A percentile compares a stretch with the other conserved stretches of the same genome.
Evolutionary conservation across 148 eudicot genomes (phyloP).

Genomic region (Selenicereus undatus): DNA sequence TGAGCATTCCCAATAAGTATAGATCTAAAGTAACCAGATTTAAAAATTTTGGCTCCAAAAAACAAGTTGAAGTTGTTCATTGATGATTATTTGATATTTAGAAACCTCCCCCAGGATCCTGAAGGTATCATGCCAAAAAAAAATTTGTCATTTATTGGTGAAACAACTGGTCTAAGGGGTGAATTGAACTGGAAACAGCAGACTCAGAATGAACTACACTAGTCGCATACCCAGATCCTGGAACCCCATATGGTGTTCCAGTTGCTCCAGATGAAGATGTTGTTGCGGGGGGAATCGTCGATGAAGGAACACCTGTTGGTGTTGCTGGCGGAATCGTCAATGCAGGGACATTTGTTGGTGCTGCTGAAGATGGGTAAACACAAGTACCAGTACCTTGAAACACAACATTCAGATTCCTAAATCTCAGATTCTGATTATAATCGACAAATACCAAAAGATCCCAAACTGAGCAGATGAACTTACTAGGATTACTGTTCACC

Average conservation of each 20-base stretch:
- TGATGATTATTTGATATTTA: not conserved
- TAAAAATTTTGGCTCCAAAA: not conserved
- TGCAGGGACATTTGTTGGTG: slow-evolving; percentile 19
- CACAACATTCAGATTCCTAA: slow-evolving; percentile 3
- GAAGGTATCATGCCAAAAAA: not conserved
- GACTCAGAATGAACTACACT: not conserved
- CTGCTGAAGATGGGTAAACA: slow-evolving; percentile 42
- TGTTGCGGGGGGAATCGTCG: slow-evolving; percentile 32
- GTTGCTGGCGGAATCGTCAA: slow-evolving; percentile 33
- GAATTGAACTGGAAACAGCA: not conserved
- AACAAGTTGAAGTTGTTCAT: not conserved
- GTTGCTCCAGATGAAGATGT: slow-evolving; percentile 36
- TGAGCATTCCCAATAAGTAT: not conserved
- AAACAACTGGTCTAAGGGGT: not conserved
- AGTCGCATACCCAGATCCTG: slow-evolving; percentile 23
- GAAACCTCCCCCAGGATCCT: not conserved
- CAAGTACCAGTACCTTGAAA: slow-evolving; percentile 75
- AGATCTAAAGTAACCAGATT: not conserved
- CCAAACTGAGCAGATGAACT: slow-evolving; percentile 22
- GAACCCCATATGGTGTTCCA: slow-evolving; percentile 28
- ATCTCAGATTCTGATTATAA: not conserved
- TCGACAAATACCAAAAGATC: not conserved
- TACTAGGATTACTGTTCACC: slow-evolving; percentile 82
- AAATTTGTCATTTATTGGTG: not conserved
- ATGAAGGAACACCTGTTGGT: slow-evolving; percentile 24